Base-by-base conservation (phyloP, 768 basidiomycete genomes). In the Candolleomyces eurysporus region DNA sequence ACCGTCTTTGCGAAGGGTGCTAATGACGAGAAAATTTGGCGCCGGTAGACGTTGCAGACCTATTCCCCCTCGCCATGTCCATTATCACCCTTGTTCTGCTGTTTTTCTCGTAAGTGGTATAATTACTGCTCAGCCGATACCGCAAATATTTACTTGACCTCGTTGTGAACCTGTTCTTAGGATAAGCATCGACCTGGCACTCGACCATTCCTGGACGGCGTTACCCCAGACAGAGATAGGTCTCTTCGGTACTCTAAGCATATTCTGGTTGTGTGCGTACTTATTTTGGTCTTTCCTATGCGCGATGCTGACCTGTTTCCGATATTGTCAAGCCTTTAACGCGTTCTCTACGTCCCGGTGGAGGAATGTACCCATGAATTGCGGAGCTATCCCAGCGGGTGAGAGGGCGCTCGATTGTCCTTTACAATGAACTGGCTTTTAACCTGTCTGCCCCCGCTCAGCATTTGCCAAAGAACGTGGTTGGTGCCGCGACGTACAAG, bases 341-440 rank as follows among this genome's bases (percentile, higher is more conserved):
- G 78, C 80, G 14, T 87, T 88, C 70, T 86, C 85, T 0, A 85
- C 83, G 17, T 77, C 81, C 14, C 80, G 85, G 40, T 88, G 85
- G 85, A 70, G 69, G 30, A 67, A 75, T 48, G 72, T 83, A 22
- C 82, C 83, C 16, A 70, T 82, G 58, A 67, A 75, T 46, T 87
- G 86, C 72, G 70, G 72, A 49, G 62, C 71, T 49, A 85, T 86
- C 45, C 83, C 84, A 30, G 65, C 61, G 56, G 79, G 84, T 82
- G 32, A 26, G 76, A 63, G 16, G 48, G n/a, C 36, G n/a, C 10
- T 51, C n/a, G 26, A 26, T 26, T 26, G 26, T 26, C 42, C 19
- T 19, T 26, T 14, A 42, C 13, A 48, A 43, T 13, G n/a, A 43
- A 21, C 9, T 46, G 7, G 30, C 19, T 16, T 22, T n/a, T 21